Evolutionary conservation across 2,329 filamentous ascomycete genomes (phyloP), one percentile per base, ranked within the genome.

Genomic region (Dissoconium aciculare): DNA sequence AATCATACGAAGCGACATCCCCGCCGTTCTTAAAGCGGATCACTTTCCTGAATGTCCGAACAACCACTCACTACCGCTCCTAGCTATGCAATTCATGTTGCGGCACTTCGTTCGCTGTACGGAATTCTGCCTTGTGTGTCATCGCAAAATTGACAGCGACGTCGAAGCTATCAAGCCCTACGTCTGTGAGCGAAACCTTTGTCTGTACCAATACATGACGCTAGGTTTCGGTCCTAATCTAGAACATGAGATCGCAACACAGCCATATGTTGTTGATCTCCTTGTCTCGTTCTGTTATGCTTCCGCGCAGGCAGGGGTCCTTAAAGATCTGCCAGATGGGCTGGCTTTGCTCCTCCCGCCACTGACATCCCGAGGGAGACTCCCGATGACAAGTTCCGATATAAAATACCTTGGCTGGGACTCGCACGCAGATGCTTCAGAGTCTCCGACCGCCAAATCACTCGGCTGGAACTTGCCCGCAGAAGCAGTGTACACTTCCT

Each of bases 101-200:
- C 73, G 76, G 1, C 79, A 84, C 45, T 72, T 93, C 36, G 68
- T 79, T 5, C 74, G 72, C 35, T 93, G 82, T 51, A 83, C 80
- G 0, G 74, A 89, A 32, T 92, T 87, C 52, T 94, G 85, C 52
- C 66, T 92, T 32, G 74, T 85, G 14, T 94, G 85, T 46, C 80
- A 91, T 52, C 68, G 69, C 41, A 75, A 67, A 41, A 66, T 81
- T 19, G 54, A 68, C 1, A 64, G 64, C 2, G 67, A 70, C 0
- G 74, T 87, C 21, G 71, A 76, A 44, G 71, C 77, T 2, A 60
- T 84, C 36, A 82, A 80, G 42, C 79, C 79, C 2, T 66, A 66
- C 38, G 82, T 93, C 26, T 94, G 85, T 55, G 69, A 70, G 13
- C 67, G 70, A 9, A 62, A 66, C 2, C 62, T 94, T 3, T 94